phyloP scores from a whole-genome alignment of 106 monocot species.

The Gastrodia elata region DNA sequence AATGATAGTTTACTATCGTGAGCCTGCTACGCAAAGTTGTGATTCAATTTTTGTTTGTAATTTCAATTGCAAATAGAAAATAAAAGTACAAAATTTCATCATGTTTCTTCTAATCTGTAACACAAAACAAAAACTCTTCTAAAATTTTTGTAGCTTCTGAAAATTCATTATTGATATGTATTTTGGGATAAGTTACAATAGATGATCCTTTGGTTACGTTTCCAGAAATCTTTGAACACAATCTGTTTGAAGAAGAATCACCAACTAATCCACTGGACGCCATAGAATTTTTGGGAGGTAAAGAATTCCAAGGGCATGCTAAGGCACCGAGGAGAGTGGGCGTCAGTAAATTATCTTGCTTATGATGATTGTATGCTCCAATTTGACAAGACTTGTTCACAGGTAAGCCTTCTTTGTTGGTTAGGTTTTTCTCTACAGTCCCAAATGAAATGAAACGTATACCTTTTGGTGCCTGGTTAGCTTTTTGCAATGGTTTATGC shows the following conservation, averaged over 20 bases:
- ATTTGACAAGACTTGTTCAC: constrained; percentile 9
- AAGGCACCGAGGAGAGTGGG: background rate
- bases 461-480: constrained; percentile 48
- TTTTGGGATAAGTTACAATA: background rate
- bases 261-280: background rate
- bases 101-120: constrained; percentile 13
- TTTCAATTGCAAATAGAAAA: no score
- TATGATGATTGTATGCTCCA: constrained; percentile 11
- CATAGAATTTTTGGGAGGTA: background rate
- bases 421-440: constrained; percentile 8
- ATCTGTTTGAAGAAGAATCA: background rate
- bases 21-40: no score
- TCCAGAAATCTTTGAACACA: background rate
- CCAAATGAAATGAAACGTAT: constrained; percentile 68
- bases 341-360: constrained; percentile 11
- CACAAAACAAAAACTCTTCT: constrained; percentile 71
- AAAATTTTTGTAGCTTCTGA: constrained; percentile 69
- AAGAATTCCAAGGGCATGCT: background rate
- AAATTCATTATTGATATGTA: constrained; percentile 9
- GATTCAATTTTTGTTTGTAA: no score
- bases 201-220: background rate
- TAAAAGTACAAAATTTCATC: background rate
- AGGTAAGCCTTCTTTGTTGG: constrained; percentile 3
- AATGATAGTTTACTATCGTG: no score
- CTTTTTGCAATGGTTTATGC: constrained; percentile 10